These are phyloP conservation scores for Saccharomycopsis crataegensis DNA, from an alignment of 1,139 yeast species.

Conservation along the genomic window DNA sequence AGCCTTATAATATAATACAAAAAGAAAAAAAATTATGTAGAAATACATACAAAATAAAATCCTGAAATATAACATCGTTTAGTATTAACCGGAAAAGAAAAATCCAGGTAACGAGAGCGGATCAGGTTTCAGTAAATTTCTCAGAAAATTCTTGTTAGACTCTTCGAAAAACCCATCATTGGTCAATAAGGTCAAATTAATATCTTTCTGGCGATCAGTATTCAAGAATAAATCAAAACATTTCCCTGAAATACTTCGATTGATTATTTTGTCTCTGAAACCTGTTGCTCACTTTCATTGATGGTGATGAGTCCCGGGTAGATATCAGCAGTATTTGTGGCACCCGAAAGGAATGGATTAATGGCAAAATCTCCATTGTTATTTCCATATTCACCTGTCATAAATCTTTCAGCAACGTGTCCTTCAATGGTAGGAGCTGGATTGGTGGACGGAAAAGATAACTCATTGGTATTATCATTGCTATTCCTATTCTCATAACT, in stretches of 20 bases:
- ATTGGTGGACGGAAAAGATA: background rate
- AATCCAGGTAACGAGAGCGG: constrained; percentile 3
- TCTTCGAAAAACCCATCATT: too few relatives aligned
- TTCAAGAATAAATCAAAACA: too few relatives aligned
- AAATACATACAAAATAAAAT: background rate
- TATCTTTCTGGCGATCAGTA: too few relatives aligned
- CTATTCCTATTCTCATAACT: background rate
- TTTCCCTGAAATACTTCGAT: too few relatives aligned
- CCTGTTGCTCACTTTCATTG: background rate
- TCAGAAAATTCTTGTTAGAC: background rate
- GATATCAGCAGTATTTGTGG: background rate
- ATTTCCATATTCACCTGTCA: background rate
- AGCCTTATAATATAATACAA: background rate
- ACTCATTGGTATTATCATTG: background rate
- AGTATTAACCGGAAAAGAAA: background rate
- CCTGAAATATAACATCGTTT: too few relatives aligned
- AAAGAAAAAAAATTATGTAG: background rate
- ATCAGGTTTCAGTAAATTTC: constrained; percentile 6
- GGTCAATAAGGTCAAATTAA: too few relatives aligned
- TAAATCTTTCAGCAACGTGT: too few relatives aligned
- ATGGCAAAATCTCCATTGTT: background rate
- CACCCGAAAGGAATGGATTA: background rate
- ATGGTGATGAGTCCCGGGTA: background rate
- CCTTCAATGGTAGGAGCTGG: too few relatives aligned
- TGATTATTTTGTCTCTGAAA: too few relatives aligned